Evolutionary conservation across 148 eudicot genomes (phyloP), one percentile per base, ranked within the genome.

Genomic region (Dianthus caryophyllus): DNA sequence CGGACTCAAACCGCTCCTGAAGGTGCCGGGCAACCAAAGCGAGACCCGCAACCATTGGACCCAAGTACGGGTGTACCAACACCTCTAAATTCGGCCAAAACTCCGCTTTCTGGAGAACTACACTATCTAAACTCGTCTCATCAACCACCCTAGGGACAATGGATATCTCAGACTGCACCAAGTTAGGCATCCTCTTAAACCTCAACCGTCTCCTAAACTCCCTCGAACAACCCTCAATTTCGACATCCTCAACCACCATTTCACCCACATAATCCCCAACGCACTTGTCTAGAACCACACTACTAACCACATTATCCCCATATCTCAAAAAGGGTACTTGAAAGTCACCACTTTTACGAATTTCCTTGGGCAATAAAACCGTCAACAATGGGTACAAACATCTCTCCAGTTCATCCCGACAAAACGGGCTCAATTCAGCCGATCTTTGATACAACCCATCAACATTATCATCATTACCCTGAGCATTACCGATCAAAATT

Each of bases 181-280:
- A 78, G 78, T 90, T 86, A 4, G 99, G 99, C 86, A 85, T 90
- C 29, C 97, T 74, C 80, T 88, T 90, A 77, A 94, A 94, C 93
- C 97, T 86, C 85, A 94, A 69, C 65, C 97, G 75, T 73, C 99
- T 82, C 73, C 93, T 75, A 66, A 85, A 86, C 70, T 81, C 90
- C 26, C 75, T 73, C 36, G 29, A 75, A 22, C 36, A 27, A 52
- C 71, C 74, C 70, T 82, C 81, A 47, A 87, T 73, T 72, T 84
- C 93, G 47, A 90, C 93, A 61, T 90, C 84, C 60, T 94, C 99
- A 33, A 94, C 73, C 73, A 90, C 25, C 82, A 94, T 80, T 64
- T 88, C 89, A 47, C 99, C 99, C 44, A 82, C 96, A 75, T 56
- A 50, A 54, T 67, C 9, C 52, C 99, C 96, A 27, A 36, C 60